Percentiles rank a stretch among this genome's conserved stretches.
These are phyloP conservation scores for Bonia amplexicaulis DNA, from an alignment of 176 grass and related monocot genomes.

Conservation along the genomic window DNA sequence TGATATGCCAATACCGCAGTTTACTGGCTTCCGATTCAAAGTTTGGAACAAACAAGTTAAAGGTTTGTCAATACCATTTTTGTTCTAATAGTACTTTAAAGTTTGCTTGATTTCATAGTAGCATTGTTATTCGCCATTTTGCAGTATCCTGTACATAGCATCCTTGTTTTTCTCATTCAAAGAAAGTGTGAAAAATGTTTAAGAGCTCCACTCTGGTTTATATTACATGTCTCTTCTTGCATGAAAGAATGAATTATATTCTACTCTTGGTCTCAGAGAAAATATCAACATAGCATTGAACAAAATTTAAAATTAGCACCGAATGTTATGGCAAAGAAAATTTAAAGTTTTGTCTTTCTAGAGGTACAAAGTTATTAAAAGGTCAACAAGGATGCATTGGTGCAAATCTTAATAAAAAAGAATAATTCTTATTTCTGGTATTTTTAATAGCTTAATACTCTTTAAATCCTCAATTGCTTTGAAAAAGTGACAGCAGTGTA, in stretches of 20 bases:
- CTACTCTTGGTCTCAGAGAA: conserved; percentile 1
- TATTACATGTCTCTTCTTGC: background rate
- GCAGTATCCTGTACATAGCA: too few relatives aligned
- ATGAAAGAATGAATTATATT: conserved; percentile 7
- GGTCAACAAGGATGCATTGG: background rate
- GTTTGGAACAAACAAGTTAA: too few relatives aligned
- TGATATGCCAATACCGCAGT: too few relatives aligned
- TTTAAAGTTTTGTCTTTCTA: background rate
- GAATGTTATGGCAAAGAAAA: background rate
- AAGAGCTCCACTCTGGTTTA: background rate
- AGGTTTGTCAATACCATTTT: too few relatives aligned
- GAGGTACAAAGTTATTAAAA: background rate
- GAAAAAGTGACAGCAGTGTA: background rate
- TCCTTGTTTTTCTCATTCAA: background rate
- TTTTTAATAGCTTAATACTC: background rate
- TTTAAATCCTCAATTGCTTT: background rate
- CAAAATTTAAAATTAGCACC: background rate
- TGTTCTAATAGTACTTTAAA: too few relatives aligned
- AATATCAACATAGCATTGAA: background rate
- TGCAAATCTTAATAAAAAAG: background rate
- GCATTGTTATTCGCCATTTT: too few relatives aligned
- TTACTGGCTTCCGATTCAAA: too few relatives aligned
- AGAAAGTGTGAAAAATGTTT: background rate
- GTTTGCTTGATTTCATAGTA: too few relatives aligned
- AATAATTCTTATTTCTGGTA: background rate